Percentiles rank a stretch among this genome's conserved stretches.
Conservation (phyloP, 805 yeast genomes). For the Saccharomycopsis fermentans region DNA sequence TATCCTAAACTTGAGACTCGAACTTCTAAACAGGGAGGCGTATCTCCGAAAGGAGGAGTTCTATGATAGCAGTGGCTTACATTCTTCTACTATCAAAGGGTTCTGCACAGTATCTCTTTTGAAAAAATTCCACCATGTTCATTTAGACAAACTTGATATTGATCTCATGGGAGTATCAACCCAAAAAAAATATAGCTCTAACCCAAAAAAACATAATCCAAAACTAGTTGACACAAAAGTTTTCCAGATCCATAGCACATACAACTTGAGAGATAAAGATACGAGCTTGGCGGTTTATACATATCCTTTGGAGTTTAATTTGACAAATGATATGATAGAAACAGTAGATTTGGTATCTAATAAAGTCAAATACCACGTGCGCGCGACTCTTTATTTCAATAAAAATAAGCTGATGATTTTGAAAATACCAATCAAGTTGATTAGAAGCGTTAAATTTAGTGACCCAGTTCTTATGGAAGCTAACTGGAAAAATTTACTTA, state of each 20-base stretch:
- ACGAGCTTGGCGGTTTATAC: background rate
- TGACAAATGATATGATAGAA: background rate
- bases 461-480: conserved; percentile 1
- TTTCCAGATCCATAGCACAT: background rate
- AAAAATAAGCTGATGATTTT: background rate
- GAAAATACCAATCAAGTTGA: background rate
- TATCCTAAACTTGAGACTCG: background rate
- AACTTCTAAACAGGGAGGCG: background rate
- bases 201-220: background rate
- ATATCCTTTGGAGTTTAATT: background rate
- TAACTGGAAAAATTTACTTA: background rate
- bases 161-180: background rate
- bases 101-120: background rate
- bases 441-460: background rate
- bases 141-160: background rate
- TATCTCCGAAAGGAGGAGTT: background rate
- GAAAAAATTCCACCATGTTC: background rate
- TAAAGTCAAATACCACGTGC: background rate
- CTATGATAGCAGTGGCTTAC: background rate
- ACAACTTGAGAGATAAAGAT: background rate
- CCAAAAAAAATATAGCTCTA: background rate
- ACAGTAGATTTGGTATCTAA: background rate
- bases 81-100: background rate
- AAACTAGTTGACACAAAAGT: background rate
- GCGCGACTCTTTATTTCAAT: background rate